Evolutionary conservation across 495 filamentous ascomycete genomes (phyloP), one percentile per base, ranked within the genome.

Genomic region (Penicillium maclennaniae): DNA sequence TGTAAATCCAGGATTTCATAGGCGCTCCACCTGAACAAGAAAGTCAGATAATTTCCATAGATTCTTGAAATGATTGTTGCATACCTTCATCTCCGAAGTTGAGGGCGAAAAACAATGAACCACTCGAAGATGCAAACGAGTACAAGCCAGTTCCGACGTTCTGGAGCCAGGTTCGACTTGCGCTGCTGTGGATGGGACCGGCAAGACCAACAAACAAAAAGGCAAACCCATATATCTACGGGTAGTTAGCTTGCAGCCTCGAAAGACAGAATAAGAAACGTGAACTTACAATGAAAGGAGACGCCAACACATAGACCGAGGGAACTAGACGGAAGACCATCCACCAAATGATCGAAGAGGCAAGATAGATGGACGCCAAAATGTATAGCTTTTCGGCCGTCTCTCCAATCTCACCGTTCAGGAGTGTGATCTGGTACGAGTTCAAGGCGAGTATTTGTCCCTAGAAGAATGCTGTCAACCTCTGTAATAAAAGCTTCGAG

Each of bases 391-490:
- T 83, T 28, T 79, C 69, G 5, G 84, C 80, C 8, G 77, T 79
- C 58, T 87, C 71, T 44, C 80, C 84, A 25, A 83, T 72, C 56
- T 85, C 77, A n/a, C 85, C 85, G 0, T 80, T 82, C 7, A 88
- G 72, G 21, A 88, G 72, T 6, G 83, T 86, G 63, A 88, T 85
- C 58, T 88, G 85, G 68, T 87, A 88, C 0, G 82, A 86, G 67
- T 86, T 87, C 41, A 83, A 82, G 0, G 85, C 83, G 25, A 88
- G 80, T 56, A 88, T 80, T 55, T 88, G 85, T n/a, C 83, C 83
- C 6, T 87, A 69, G 5, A 23, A 23, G 2, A 23, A 23, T 23
- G 23, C 5, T 23, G 23, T 23, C 23, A 23, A 23, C 23, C 23
- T 23, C 23, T 23, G 23, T 23, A 23, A 23, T 23, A 5, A 23